Percentiles rank a stretch among this genome's conserved stretches.
Conservation (phyloP, 2,329 filamentous ascomycete species). For the Fusarium austroafricanum region DNA sequence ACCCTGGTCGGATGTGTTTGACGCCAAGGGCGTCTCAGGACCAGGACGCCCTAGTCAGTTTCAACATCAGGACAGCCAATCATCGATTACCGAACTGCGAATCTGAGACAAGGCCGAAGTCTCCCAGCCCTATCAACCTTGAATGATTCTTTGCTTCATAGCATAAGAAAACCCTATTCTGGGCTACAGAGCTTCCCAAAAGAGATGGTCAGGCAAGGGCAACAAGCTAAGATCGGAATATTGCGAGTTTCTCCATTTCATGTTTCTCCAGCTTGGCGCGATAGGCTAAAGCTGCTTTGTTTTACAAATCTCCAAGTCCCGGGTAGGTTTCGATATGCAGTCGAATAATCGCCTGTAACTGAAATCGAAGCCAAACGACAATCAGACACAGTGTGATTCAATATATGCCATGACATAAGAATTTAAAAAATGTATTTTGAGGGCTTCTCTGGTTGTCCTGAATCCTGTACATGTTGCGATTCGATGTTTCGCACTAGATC, state of each 20-base stretch:
- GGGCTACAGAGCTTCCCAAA: constrained; percentile 6
- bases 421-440: too few relatives aligned
- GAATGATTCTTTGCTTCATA: background rate
- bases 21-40: constrained; percentile 38
- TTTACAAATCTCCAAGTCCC: constrained; percentile 15
- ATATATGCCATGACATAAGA: too few relatives aligned
- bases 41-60: constrained; percentile 39
- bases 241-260: background rate
- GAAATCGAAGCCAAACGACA: background rate
- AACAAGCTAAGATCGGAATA: background rate
- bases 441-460: background rate
- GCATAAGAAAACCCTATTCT: background rate
- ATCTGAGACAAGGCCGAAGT: constrained; percentile 37
- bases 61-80: constrained; percentile 47
- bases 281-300: background rate
- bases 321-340: constrained; percentile 16
- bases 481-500: background rate
- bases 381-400: background rate
- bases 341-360: background rate
- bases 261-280: background rate
- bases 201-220: background rate
- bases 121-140: constrained; percentile 23
- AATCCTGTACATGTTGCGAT: background rate
- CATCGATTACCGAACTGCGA: background rate
- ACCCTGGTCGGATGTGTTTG: constrained; percentile 8